Base-by-base conservation (phyloP, 2,329 filamentous ascomycete genomes). In the Davidsoniella australis region DNA sequence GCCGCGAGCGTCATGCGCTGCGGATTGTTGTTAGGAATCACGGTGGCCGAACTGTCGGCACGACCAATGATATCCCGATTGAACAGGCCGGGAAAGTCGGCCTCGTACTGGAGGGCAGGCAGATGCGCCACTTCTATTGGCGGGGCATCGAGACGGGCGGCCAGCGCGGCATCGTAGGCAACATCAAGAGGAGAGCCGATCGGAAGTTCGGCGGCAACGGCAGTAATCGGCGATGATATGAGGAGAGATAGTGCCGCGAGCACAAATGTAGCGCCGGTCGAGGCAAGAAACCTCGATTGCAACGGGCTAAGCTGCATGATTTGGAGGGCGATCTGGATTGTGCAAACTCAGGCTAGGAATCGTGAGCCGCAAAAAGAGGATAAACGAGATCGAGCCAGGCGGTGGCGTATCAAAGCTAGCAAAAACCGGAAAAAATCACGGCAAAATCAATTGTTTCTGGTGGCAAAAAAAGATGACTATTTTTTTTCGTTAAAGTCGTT, bases 21-120 rank as follows among this genome's bases (percentile, higher is more conserved):
- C 14, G 77, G 74, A 29, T 70, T 67, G 61, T 94, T 87, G 58
- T 89, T 87, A 9, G 62, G 65, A 50, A 74, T 64, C 2, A 70
- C 58, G 6, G 64, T 67, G 12, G 73, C 68, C 1, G 67, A 68
- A 4, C 65, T 64, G 23, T 75, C 69, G 43, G 72, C 72, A 55
- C 78, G 72, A 43, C 80, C 78, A 52, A 83, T 66, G 41, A 85
- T 73, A 50, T 72, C 72, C 55, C 75, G 68, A 56, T 77, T 76
- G 56, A 82, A 75, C 6, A 46, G 33, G 20, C 71, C 65, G 8
- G 65, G 57, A 59, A 85, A 84, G 2, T 75, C 70, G 3, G 78
- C 70, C 57, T 77, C 70, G 60, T 84, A 83, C 16, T 58, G 54
- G 6, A 49, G 38, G 12, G 18, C 20, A 26, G 44, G 24, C 10